A percentile compares a stretch with the other conserved stretches of the same genome.
Conservation (phyloP, 169 alveolate species). For the Plasmodium ovale region DNA sequence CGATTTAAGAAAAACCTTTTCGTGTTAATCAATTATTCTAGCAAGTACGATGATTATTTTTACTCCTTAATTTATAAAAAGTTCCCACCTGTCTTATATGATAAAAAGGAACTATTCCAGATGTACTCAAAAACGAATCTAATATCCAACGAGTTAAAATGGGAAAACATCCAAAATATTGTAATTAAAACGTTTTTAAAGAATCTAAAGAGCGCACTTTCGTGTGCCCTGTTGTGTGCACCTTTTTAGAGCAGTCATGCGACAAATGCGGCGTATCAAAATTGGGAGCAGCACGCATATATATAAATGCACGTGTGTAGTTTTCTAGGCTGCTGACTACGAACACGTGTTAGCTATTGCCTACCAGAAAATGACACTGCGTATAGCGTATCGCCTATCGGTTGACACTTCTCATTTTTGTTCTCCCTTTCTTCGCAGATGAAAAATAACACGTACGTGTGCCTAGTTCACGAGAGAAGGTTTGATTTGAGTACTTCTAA, state of each 20-base stretch:
- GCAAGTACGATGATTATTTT: slow-evolving; percentile 62
- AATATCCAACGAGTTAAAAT: slow-evolving; percentile 43
- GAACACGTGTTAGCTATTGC: not conserved
- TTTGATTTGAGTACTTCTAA: slow-evolving; percentile 17
- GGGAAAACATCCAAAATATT: slow-evolving; percentile 65
- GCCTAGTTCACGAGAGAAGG: slow-evolving; percentile 71
- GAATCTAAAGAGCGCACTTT: too few relatives aligned
- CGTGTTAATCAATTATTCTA: slow-evolving; percentile 49
- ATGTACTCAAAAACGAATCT: slow-evolving; percentile 66
- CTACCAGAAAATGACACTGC: not conserved
- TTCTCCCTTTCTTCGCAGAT: slow-evolving; percentile 5
- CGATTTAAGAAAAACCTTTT: slow-evolving; percentile 56
- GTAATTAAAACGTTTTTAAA: not conserved
- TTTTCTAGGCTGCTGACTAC: not conserved
- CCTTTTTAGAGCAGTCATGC: too few relatives aligned
- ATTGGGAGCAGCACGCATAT: not conserved
- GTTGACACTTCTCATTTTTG: not conserved
- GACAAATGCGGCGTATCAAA: too few relatives aligned
- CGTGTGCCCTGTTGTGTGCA: too few relatives aligned
- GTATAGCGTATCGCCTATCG: not conserved
- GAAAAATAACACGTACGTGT: slow-evolving; percentile 68
- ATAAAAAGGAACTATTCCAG: slow-evolving; percentile 65
- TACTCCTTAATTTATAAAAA: slow-evolving; percentile 59
- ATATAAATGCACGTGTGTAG: not conserved
- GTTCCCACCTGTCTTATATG: slow-evolving; percentile 45